These are phyloP conservation scores for Emergomyces pasteurianus DNA, from an alignment of 2,329 filamentous ascomycete species.

Conservation along the genomic window DNA sequence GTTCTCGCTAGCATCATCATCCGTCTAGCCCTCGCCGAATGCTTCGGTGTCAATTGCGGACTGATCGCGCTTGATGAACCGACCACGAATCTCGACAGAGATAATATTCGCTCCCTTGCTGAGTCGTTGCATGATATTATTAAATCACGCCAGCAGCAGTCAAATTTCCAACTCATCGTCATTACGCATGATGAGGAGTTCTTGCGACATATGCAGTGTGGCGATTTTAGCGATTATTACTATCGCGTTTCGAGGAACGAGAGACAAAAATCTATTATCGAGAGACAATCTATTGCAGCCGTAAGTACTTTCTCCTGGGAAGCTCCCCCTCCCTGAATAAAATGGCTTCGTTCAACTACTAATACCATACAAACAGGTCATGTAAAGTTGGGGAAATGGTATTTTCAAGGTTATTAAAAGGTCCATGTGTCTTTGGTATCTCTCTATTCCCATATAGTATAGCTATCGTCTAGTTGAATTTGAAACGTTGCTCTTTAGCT, in stretches of 20 bases:
- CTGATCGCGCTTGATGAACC: constrained; percentile 95
- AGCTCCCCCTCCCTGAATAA: not conserved
- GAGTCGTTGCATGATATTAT: constrained; percentile 81
- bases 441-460: not conserved
- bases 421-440: not conserved
- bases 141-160: constrained; percentile 65
- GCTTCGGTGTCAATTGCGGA: constrained; percentile 90
- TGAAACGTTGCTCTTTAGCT: not conserved
- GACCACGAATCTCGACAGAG: constrained; percentile 88
- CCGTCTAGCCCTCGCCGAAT: constrained; percentile 87
- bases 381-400: not conserved
- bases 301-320: constrained; percentile 19
- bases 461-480: not conserved
- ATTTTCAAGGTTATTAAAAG: not conserved
- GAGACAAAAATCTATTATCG: constrained; percentile 78
- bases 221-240: constrained; percentile 85
- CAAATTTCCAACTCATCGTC: constrained; percentile 95
- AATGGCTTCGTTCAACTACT: not conserved
- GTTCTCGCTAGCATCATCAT: constrained; percentile 96
- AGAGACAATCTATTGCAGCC: constrained; percentile 46
- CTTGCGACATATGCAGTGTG: constrained; percentile 80
- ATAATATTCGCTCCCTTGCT: constrained; percentile 87
- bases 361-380: not conserved
- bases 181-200: constrained; percentile 99
- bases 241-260: constrained; percentile 75